phyloP scores from a whole-genome alignment of 148 eudicot genomes.

The Simmondsia chinensis region DNA sequence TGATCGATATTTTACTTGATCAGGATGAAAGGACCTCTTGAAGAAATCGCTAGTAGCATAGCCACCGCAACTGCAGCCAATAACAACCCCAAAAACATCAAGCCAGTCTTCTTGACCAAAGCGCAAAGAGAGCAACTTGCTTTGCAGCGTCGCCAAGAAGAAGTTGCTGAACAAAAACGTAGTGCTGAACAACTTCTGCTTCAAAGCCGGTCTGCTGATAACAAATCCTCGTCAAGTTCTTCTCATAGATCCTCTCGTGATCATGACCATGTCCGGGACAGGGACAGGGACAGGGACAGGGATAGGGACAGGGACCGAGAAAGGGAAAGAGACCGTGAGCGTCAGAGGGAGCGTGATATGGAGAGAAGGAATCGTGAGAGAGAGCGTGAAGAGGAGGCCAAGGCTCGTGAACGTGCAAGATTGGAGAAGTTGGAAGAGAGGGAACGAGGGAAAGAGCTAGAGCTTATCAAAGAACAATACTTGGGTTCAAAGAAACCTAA shows the following conservation, averaged over 20 bases:
- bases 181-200: slow-evolving; percentile 24
- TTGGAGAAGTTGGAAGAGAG: slow-evolving; percentile 60
- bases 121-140: slow-evolving; percentile 43
- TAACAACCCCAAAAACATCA: slow-evolving; percentile 14
- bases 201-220: slow-evolving; percentile 12
- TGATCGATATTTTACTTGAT: slow-evolving; percentile 5
- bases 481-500: slow-evolving; percentile 71
- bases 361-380: slow-evolving; percentile 52
- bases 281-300: slow-evolving; percentile 26
- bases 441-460: slow-evolving; percentile 67
- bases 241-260: slow-evolving; percentile 29
- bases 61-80: slow-evolving; percentile 11
- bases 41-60: slow-evolving; percentile 17
- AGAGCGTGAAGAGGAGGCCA: slow-evolving; percentile 64
- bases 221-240: slow-evolving; percentile 6
- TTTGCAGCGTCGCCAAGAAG: slow-evolving; percentile 32
- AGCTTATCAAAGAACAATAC: slow-evolving; percentile 75
- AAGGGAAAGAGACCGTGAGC: slow-evolving; percentile 30
- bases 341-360: slow-evolving; percentile 41
- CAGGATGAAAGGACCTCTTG: slow-evolving; percentile 23
- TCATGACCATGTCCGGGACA: slow-evolving; percentile 11
- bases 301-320: slow-evolving; percentile 34
- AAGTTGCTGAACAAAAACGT: slow-evolving; percentile 24
- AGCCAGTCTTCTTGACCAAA: slow-evolving; percentile 49
- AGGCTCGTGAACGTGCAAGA: slow-evolving; percentile 51